phyloP scores from a whole-genome alignment of 2,329 filamentous ascomycete species.

The Xylaria sp. region DNA sequence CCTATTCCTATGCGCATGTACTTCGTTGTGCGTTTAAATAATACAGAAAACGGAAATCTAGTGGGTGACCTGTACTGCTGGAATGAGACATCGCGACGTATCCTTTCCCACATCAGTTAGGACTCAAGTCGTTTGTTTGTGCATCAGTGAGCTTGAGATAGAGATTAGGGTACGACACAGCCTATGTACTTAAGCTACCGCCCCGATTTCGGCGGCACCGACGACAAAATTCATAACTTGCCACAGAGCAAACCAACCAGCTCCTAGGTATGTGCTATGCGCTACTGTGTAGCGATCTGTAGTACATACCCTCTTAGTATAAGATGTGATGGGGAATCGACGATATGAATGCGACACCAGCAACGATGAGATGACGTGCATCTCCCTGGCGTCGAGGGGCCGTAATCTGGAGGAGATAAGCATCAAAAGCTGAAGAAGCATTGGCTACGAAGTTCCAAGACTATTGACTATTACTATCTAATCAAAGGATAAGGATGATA shows the following conservation, averaged over 20 bases:
- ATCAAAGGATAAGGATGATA: neutral
- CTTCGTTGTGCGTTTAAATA: no score
- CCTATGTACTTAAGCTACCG: neutral
- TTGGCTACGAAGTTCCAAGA: neutral
- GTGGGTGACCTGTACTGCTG: no score
- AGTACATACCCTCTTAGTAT: neutral
- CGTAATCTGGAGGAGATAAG: conserved; percentile 4
- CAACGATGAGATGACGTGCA: conserved; percentile 3
- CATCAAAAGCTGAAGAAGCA: neutral
- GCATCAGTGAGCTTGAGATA: no score
- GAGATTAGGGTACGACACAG: neutral
- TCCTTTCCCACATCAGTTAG: no score
- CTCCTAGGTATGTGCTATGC: neutral
- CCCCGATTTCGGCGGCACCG: conserved; percentile 30
- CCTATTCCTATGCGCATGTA: no score
- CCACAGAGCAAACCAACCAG: conserved; percentile 1
- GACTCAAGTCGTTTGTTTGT: no score
- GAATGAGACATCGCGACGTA: no score
- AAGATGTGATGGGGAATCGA: neutral
- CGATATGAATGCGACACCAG: neutral
- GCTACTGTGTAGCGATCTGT: neutral
- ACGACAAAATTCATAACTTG: conserved; percentile 16
- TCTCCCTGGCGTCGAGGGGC: neutral
- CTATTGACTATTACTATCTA: neutral
- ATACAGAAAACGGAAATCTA: no score